Base-by-base conservation (phyloP, 2,329 filamentous ascomycete species). In the Fusarium haematococcum region DNA sequence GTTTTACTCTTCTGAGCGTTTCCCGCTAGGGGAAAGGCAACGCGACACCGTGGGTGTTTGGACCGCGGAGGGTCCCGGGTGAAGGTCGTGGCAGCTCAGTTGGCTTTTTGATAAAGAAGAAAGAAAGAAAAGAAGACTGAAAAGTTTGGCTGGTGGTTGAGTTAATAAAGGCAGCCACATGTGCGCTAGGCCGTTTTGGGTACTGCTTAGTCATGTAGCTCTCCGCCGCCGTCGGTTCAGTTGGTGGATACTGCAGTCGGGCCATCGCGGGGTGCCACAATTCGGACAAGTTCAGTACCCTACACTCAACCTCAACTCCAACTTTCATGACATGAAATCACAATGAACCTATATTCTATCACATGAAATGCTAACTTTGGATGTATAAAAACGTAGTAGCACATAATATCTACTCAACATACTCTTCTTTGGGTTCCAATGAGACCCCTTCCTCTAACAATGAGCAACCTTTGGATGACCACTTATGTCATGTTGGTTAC, bases 1-100 rank as follows among this genome's bases (percentile, higher is more conserved):
- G 85, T 83, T 82, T 88, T 85, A 73, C 81, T 91, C 88, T 91
- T 84, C 88, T 88, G 88, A 90, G 86, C 83, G 79, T 81, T 86
- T 86, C 86, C 85, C 85, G 73, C 70, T 63, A 72, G 79, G 83
- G 83, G 84, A 86, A 88, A 87, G 89, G 89, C 89, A 91, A 91
- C 89, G 80, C 88, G 83, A 88, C 89, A 90, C 88, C 88, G 89
- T 91, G 81, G 84, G 79, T 79, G 76, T 65, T 67, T 54, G 18
- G 57, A 69, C 67, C 69, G 30, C 60, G 16, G 56, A 27, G 56
- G 72, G 63, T 48, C 57, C 75, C 85, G 84, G 85, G 85, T 90
- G 88, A 88, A 84, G 88, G 89, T 91, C 89, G 89, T 91, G 89
- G 89, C 89, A 84, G 84, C 87, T 89, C 87, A 89, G 85, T 81